Evolutionary conservation across 768 basidiomycete species (phyloP).

Genomic region (Saitozyma sp.): DNA sequence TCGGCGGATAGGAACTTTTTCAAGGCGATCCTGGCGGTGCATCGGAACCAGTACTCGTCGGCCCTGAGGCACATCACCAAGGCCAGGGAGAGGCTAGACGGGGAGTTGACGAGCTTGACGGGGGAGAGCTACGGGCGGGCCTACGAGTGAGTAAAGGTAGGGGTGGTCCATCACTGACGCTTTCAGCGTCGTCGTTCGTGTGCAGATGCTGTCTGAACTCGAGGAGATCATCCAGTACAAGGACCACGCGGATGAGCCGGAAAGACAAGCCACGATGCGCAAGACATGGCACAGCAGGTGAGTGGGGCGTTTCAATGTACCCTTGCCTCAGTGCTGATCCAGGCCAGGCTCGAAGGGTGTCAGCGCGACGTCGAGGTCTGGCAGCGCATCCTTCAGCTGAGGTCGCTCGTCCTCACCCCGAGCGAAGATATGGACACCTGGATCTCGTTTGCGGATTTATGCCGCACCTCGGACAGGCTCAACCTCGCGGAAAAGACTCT

Average conservation of each 20-base stretch:
- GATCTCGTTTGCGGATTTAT: conserved; percentile 98
- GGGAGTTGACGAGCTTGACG: conserved; percentile 84
- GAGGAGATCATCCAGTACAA: conserved; percentile 98
- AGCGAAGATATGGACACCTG: conserved; percentile 95
- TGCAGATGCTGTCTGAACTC: conserved; percentile 96
- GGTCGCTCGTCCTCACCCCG: conserved; percentile 87
- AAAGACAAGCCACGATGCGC: conserved; percentile 83
- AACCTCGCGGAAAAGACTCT: conserved; percentile 95
- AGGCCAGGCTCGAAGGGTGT: conserved; percentile 78
- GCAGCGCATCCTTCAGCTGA: conserved; percentile 95
- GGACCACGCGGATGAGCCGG: conserved; percentile 87
- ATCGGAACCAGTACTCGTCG: conserved; percentile 92
- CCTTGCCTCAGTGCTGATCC: conserved; percentile 2
- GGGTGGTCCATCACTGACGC: conserved; percentile 49
- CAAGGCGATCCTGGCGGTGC: conserved; percentile 89
- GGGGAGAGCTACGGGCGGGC: conserved; percentile 96
- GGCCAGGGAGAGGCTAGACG: conserved; percentile 87
- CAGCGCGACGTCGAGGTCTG: conserved; percentile 98
- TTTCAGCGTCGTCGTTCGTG: conserved; percentile 85
- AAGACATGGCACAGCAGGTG: conserved; percentile 98
- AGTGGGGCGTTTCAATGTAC: conserved; percentile 17
- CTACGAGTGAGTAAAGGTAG: conserved; percentile 69
- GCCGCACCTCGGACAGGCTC: conserved; percentile 92
- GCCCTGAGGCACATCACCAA: conserved; percentile 86
- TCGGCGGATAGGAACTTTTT: conserved; percentile 95